Conservation (phyloP, 176 grass and related monocot genomes). For the Areca catechu region DNA sequence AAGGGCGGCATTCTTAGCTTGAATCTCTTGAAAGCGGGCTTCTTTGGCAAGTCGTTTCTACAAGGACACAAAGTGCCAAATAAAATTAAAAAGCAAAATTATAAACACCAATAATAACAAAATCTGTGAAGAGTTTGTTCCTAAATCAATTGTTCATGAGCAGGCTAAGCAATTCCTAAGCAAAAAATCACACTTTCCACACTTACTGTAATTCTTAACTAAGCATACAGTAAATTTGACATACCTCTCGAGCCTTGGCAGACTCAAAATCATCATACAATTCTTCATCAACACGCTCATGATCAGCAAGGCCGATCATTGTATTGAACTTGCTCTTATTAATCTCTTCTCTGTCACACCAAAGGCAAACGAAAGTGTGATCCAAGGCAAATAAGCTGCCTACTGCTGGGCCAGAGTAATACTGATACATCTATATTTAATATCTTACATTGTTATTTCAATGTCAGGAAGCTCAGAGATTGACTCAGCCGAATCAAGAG, state of each 20-base stretch:
- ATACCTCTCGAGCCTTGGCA: conserved; percentile 84
- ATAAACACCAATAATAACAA: too few species aligned
- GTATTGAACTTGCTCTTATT: conserved; percentile 90
- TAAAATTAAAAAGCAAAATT: not conserved
- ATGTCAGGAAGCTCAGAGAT: conserved; percentile 68
- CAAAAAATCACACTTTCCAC: too few species aligned
- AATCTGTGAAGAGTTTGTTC: too few species aligned
- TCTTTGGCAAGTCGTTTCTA: conserved; percentile 92
- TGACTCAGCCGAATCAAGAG: conserved; percentile 94
- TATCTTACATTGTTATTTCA: conserved; percentile 68
- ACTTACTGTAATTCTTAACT: too few species aligned
- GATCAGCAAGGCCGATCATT: conserved; percentile 89
- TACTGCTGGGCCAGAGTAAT: not conserved
- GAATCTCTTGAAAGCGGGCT: conserved; percentile 79
- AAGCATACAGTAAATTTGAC: not conserved
- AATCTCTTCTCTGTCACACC: conserved; percentile 66
- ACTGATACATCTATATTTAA: not conserved
- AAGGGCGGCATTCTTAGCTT: conserved; percentile 68
- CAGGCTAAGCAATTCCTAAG: too few species aligned
- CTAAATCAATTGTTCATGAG: too few species aligned
- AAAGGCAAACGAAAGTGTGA: not conserved
- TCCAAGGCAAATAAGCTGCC: conserved; percentile 6
- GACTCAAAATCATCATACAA: conserved; percentile 99
- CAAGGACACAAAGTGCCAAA: conserved; percentile 6
- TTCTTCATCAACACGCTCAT: conserved; percentile 68